Percentiles rank a stretch among this genome's conserved stretches.
These are phyloP conservation scores for Penicillium canescens DNA, from an alignment of 495 filamentous ascomycete genomes.

Conservation along the genomic window DNA sequence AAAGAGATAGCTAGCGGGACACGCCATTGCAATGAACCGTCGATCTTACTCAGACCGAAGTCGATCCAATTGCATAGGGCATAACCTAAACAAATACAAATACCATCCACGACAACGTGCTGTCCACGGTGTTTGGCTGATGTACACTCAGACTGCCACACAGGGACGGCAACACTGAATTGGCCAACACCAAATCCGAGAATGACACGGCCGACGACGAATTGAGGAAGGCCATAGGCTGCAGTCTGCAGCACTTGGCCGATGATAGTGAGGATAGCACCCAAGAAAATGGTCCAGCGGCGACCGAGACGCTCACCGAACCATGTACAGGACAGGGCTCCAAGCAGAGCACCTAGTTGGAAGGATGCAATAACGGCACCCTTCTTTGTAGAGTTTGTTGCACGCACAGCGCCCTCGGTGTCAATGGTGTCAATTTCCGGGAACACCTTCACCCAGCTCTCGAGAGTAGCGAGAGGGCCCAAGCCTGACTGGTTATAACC, in stretches of 20 bases:
- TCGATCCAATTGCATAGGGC: slow-evolving; percentile 41
- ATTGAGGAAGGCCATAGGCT: slow-evolving; percentile 39
- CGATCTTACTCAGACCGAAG: slow-evolving; percentile 41
- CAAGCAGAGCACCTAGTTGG: slow-evolving; percentile 43
- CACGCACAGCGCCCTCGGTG: slow-evolving; percentile 19
- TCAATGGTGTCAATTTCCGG: slow-evolving; percentile 35
- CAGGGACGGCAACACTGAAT: slow-evolving; percentile 45
- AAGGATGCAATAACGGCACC: slow-evolving; percentile 44
- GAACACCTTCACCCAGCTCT: slow-evolving; percentile 30
- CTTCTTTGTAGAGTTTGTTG: slow-evolving; percentile 31
- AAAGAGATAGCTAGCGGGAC: slow-evolving; percentile 51
- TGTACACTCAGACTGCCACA: slow-evolving; percentile 51
- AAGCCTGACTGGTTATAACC: slow-evolving; percentile 35
- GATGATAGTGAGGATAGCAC: slow-evolving; percentile 47
- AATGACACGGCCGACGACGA: slow-evolving; percentile 42
- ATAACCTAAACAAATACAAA: slow-evolving; percentile 54
- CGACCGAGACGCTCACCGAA: slow-evolving; percentile 53
- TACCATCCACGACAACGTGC: slow-evolving; percentile 38
- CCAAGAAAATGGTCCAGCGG: slow-evolving; percentile 55
- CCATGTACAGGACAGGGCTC: slow-evolving; percentile 39
- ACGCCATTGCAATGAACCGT: slow-evolving; percentile 40
- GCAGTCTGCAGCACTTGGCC: slow-evolving; percentile 54
- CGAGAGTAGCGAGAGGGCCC: slow-evolving; percentile 26
- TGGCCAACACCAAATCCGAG: slow-evolving; percentile 47
- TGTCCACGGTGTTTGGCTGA: slow-evolving; percentile 35